Conservation (phyloP, 352 stramenopile species). For the Lagenidium giganteum region DNA sequence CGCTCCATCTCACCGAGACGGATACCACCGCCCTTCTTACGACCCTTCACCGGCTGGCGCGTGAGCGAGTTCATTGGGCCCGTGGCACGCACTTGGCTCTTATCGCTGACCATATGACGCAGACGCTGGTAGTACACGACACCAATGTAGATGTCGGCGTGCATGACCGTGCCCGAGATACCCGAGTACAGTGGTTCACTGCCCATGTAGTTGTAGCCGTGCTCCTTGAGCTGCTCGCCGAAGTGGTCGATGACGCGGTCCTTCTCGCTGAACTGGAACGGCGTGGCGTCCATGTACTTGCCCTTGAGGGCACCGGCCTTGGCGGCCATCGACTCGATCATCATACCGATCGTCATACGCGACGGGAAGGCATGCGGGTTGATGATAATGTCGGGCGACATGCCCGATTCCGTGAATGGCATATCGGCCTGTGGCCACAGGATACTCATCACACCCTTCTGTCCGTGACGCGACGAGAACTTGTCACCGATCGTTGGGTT, state of each 20-base stretch:
- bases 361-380: slow-evolving; percentile 98
- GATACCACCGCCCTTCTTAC: slow-evolving; percentile 99
- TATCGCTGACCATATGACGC: slow-evolving; percentile 99
- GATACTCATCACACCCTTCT: slow-evolving; percentile 99
- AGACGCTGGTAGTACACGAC: slow-evolving; percentile 99
- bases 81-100: slow-evolving; percentile 98
- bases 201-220: slow-evolving; percentile 98
- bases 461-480: slow-evolving; percentile 98
- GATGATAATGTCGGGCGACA: slow-evolving; percentile 99
- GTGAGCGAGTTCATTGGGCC: slow-evolving; percentile 99
- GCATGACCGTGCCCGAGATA: slow-evolving; percentile 97
- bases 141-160: slow-evolving; percentile 99
- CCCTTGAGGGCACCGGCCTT: slow-evolving; percentile 98
- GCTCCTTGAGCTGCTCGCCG: slow-evolving; percentile 95
- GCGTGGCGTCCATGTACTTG: slow-evolving; percentile 97
- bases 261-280: slow-evolving; percentile 99
- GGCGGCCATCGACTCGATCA: slow-evolving; percentile 99
- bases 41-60: slow-evolving; percentile 98
- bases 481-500: slow-evolving; percentile 99
- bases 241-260: slow-evolving; percentile 99
- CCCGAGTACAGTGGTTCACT: slow-evolving; percentile 99
- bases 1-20: slow-evolving; percentile 99
- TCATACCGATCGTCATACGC: slow-evolving; percentile 97
- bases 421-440: slow-evolving; percentile 99
- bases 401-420: slow-evolving; percentile 98